These are phyloP conservation scores for Leccinum longicurvipes DNA, from an alignment of 768 basidiomycete genomes.

Conservation along the genomic window DNA sequence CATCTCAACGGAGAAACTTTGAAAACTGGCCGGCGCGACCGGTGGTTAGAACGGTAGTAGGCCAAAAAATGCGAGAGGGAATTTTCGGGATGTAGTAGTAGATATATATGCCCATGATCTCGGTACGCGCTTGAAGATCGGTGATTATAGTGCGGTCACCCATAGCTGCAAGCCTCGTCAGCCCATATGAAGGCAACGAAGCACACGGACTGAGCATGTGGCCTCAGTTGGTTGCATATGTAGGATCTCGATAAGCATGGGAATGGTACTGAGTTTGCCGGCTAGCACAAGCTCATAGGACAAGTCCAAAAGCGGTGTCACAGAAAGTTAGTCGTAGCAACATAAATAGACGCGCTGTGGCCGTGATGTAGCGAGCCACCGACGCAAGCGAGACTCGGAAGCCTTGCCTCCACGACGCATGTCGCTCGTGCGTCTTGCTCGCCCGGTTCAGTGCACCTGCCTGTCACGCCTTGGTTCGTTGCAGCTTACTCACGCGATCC, in stretches of 20 bases:
- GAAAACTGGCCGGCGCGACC: not conserved
- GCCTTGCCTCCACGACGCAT: too few relatives aligned
- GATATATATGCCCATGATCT: not conserved
- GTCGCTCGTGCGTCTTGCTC: too few relatives aligned
- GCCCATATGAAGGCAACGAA: not conserved
- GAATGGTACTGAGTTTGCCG: not conserved
- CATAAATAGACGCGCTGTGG: too few relatives aligned
- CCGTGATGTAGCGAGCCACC: too few relatives aligned
- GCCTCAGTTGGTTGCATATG: not conserved
- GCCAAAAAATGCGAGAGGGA: not conserved
- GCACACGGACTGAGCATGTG: not conserved
- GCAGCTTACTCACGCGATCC: too few relatives aligned
- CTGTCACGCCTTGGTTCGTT: too few relatives aligned
- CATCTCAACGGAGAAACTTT: conserved; percentile 7
- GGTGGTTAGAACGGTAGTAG: not conserved
- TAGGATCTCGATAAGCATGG: not conserved
- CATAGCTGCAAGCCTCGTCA: not conserved
- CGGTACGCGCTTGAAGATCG: not conserved
- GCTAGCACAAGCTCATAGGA: too few relatives aligned
- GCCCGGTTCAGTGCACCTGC: too few relatives aligned
- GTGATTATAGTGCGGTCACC: not conserved
- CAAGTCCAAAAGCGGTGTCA: too few relatives aligned
- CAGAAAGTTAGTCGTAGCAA: too few relatives aligned
- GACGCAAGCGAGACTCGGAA: too few relatives aligned
- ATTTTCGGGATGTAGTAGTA: not conserved